A percentile compares a stretch with the other conserved stretches of the same genome.
These are phyloP conservation scores for Arabidopsis arenosa DNA, from an alignment of 345 rosid species.

Conservation along the genomic window DNA sequence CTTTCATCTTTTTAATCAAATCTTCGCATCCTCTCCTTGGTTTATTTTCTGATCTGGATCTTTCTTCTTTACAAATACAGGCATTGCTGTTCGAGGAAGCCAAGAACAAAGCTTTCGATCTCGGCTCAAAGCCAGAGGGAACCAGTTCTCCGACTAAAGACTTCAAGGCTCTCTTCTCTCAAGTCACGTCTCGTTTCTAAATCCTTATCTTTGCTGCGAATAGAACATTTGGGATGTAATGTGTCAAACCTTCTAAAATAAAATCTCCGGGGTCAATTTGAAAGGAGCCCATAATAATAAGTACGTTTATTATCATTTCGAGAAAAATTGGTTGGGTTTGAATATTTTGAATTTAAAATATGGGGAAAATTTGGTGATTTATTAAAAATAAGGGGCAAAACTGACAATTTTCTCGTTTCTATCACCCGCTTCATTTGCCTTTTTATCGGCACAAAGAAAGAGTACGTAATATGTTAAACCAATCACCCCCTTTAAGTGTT, in stretches of 20 bases:
- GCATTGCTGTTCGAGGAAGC: conserved; percentile 72
- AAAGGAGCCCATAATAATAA: neutral
- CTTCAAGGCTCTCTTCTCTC: conserved; percentile 74
- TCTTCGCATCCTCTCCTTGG: neutral
- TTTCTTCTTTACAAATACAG: conserved; percentile 43
- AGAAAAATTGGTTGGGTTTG: neutral
- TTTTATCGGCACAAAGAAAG: conserved; percentile 22
- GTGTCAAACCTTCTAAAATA: neutral
- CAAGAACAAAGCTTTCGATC: conserved; percentile 77
- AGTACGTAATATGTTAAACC: too few relatives aligned
- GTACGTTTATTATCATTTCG: neutral
- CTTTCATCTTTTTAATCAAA: neutral
- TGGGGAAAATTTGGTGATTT: conserved; percentile 1
- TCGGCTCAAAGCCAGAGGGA: conserved; percentile 82
- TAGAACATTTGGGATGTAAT: conserved; percentile 3
- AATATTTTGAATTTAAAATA: neutral
- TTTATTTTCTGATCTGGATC: neutral
- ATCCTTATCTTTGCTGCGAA: neutral
- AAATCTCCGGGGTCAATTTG: neutral
- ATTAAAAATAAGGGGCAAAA: neutral
- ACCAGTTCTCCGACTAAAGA: conserved; percentile 69
- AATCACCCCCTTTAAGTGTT: too few relatives aligned
- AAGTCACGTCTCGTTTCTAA: conserved; percentile 60
- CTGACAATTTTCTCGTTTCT: neutral
- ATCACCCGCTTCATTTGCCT: conserved; percentile 38